Base-by-base conservation (phyloP, 2,329 filamentous ascomycete species). In the Chaetomium sp. region DNA sequence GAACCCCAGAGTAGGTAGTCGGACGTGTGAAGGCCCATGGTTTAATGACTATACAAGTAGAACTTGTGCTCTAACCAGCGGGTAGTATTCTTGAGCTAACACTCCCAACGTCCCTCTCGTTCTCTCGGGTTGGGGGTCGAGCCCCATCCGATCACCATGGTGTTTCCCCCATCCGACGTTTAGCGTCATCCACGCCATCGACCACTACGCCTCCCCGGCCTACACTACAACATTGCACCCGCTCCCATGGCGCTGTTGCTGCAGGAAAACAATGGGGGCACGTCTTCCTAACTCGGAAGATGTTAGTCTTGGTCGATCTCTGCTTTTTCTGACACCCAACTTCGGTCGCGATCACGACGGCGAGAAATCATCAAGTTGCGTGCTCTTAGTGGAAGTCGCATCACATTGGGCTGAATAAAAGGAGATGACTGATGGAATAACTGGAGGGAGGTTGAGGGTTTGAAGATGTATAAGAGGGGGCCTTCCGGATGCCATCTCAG, bases 291-390 rank as follows among this genome's bases (percentile, higher is more conserved):
- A 53, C 38, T 51, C 38, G 8, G 42, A 9, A 29, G 8, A 62
- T 23, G 9, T 60, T 60, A 60, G 58, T 12, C 7, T 29, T 7
- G 21, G 60, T 25, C 29, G 60, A 62, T 62, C 60, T 27, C 53
- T 50, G 4, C 42, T 38, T 45, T 9, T 56, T 42, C n/a, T 10
- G 42, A 33, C 7, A 29, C 21, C 21, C 50, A 38, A 21, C 50
- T 19, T 35, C 51, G 3, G 2, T 12, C 33, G 8, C 33, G 27
- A 42, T 19, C n/a, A 42, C 16, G 12, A 13, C n/a, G 29, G 29
- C 47, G 45, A n/a, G 45, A 42, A 33, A 57, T 21, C 53, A 42
- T 35, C 53, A 29, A 16, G 29, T 62, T 62, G 45, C 60, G 60
- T 62, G 60, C 60, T 62, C 42, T 38, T n/a, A 27, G 42, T 19